phyloP scores from a whole-genome alignment of 2,329 filamentous ascomycete species.

The Stachybotrys chartarum region DNA sequence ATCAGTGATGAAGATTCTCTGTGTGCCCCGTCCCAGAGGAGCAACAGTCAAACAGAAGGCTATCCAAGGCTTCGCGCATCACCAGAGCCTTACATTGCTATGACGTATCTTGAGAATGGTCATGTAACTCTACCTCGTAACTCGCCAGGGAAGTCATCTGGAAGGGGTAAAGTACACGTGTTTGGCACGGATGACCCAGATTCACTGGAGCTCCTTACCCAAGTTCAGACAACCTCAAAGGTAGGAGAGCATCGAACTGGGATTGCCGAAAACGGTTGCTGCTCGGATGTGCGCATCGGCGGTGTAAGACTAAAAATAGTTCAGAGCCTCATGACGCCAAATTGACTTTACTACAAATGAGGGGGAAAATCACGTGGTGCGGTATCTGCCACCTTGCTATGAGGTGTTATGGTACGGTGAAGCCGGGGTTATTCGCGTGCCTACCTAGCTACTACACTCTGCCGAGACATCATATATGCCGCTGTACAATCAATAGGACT shows the following conservation, averaged over 20 bases:
- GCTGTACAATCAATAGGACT: not conserved
- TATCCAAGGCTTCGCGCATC: not conserved
- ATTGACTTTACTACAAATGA: too few relatives aligned
- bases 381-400: too few relatives aligned
- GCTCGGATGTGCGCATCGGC: too few relatives aligned
- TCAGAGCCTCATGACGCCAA: too few relatives aligned
- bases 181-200: not conserved
- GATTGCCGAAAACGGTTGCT: too few relatives aligned
- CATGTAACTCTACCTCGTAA: not conserved
- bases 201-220: not conserved
- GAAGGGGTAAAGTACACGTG: not conserved
- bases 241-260: too few relatives aligned
- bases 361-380: too few relatives aligned
- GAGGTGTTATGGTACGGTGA: not conserved
- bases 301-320: too few relatives aligned
- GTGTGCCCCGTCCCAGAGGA: not conserved
- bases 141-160: not conserved
- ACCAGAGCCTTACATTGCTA: not conserved
- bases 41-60: not conserved
- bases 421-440: conserved; percentile 1
- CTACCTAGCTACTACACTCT: not conserved
- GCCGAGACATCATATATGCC: not conserved
- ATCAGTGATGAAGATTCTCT: not conserved
- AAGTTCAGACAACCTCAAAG: too few relatives aligned
- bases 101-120: not conserved